Percentiles rank a stretch among this genome's conserved stretches.
phyloP scores from a whole-genome alignment of 2,329 filamentous ascomycete species.

The Beauveria rudraprayagi region DNA sequence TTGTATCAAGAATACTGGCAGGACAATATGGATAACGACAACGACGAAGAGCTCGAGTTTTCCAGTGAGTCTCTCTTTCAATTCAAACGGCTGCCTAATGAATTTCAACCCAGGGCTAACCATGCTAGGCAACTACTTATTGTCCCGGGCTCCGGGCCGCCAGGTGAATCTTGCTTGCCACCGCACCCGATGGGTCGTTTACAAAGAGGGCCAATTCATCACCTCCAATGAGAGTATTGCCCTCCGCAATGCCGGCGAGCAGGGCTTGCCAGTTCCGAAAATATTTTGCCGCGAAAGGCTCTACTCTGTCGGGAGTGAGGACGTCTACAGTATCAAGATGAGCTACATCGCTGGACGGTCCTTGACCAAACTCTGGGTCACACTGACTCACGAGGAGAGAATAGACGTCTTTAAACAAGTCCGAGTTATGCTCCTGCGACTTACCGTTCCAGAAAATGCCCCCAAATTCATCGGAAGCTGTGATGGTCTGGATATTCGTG shows the following conservation, averaged over 20 bases:
- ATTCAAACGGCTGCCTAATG: background rate
- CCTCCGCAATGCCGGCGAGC: background rate
- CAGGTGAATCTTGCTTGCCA: conserved; percentile 6
- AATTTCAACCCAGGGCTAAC: background rate
- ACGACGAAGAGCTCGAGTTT: background rate
- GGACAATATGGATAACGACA: conserved; percentile 3
- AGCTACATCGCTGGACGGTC: conserved; percentile 7
- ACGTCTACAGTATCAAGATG: conserved; percentile 8
- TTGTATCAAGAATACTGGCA: conserved; percentile 7
- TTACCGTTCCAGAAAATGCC: background rate
- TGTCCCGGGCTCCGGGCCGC: conserved; percentile 3
- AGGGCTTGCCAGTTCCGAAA: conserved; percentile 3
- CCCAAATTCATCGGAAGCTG: conserved; percentile 7
- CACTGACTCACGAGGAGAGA: conserved; percentile 3
- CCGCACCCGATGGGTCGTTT: conserved; percentile 5
- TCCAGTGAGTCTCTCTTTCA: background rate
- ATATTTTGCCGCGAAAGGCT: conserved; percentile 6
- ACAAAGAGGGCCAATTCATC: conserved; percentile 3
- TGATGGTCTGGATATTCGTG: conserved; percentile 13
- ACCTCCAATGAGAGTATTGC: conserved; percentile 4
- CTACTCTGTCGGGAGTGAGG: background rate
- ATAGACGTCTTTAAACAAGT: conserved; percentile 4
- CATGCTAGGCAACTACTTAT: background rate
- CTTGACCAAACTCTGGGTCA: background rate
- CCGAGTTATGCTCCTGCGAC: conserved; percentile 1